Percentiles rank a stretch among this genome's conserved stretches.
Evolutionary conservation across 768 basidiomycete species (phyloP).

Genomic region (Tulasnella sp.): DNA sequence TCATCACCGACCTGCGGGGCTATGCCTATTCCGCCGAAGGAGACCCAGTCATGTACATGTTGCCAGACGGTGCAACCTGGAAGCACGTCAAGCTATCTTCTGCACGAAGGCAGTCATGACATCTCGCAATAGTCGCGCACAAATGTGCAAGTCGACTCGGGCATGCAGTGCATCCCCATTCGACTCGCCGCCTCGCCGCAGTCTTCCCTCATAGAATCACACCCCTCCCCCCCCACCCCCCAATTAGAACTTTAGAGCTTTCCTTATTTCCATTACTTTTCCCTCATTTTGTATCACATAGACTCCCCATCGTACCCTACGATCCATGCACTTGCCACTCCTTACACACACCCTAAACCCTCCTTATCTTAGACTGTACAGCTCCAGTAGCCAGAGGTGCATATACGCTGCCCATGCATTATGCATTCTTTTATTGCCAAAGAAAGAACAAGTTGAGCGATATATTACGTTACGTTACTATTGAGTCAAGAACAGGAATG

Average conservation of each 20-base stretch:
- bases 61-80: slow-evolving; percentile 18
- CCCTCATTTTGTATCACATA: slow-evolving; percentile 14
- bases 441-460: background rate
- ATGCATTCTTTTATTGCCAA: background rate
- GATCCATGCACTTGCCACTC: slow-evolving; percentile 11
- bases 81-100: slow-evolving; percentile 24
- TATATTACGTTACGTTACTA: background rate
- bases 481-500: background rate
- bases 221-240: background rate
- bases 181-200: background rate
- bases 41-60: slow-evolving; percentile 22
- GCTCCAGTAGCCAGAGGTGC: slow-evolving; percentile 4
- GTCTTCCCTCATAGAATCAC: background rate
- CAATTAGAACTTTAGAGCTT: slow-evolving; percentile 8
- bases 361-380: background rate
- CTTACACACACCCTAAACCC: background rate
- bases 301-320: slow-evolving; percentile 4
- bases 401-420: slow-evolving; percentile 1
- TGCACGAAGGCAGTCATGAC: slow-evolving; percentile 2
- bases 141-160: background rate
- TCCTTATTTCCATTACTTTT: background rate
- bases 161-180: background rate
- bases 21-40: slow-evolving; percentile 23
- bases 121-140: background rate
- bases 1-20: slow-evolving; percentile 27